Conservation (phyloP, 345 rosid genomes). For the Gossypium longicalyx region DNA sequence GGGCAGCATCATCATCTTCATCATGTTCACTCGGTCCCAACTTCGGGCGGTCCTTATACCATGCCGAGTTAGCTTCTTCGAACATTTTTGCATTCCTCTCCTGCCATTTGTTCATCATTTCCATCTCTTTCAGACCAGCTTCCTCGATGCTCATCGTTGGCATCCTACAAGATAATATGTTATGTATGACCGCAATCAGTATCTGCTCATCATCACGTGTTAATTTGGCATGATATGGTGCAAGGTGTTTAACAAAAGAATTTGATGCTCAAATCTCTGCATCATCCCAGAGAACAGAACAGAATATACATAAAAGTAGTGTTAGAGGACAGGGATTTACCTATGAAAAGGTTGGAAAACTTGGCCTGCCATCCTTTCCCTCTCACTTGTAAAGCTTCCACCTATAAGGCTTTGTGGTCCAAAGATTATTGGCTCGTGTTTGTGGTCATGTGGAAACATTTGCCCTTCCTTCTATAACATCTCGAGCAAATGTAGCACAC, state of each 20-base stretch:
- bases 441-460: slow-evolving; percentile 80
- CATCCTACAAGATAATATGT: slow-evolving; percentile 42
- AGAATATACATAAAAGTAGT: not conserved
- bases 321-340: slow-evolving; percentile 27
- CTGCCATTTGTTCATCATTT: slow-evolving; percentile 90
- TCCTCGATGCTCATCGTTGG: slow-evolving; percentile 99
- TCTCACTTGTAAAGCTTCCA: slow-evolving; percentile 57
- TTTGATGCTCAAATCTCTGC: not conserved
- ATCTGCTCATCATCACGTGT: not conserved
- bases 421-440: slow-evolving; percentile 82
- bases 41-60: slow-evolving; percentile 63
- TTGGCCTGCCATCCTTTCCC: slow-evolving; percentile 84
- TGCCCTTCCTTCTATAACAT: slow-evolving; percentile 94
- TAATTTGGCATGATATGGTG: not conserved
- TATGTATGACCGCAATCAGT: not conserved
- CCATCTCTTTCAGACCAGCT: slow-evolving; percentile 92
- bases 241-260: slow-evolving; percentile 9
- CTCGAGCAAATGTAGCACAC: slow-evolving; percentile 97
- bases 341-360: slow-evolving; percentile 85
- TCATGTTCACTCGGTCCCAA: slow-evolving; percentile 48
- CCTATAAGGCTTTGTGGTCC: slow-evolving; percentile 84
- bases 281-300: not conserved
- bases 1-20: slow-evolving; percentile 78
- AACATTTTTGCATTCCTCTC: slow-evolving; percentile 66
- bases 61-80: slow-evolving; percentile 86